Evolutionary conservation across 768 basidiomycete species (phyloP).

Genomic region (Punctularia strigosozonata): DNA sequence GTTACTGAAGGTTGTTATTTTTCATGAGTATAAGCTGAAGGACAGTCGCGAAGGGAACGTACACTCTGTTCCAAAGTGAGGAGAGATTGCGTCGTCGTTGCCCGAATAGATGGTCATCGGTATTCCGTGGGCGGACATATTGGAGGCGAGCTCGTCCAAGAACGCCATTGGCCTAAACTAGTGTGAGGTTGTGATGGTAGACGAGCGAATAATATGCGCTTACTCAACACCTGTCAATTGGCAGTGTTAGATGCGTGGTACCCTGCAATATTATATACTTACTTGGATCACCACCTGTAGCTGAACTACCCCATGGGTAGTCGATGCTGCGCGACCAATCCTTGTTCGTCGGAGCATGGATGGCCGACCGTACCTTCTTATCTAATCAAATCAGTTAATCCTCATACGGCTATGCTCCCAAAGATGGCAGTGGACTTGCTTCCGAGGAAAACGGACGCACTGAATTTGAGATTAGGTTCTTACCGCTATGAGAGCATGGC

Average conservation of each 20-base stretch:
- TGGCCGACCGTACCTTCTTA: slow-evolving; percentile 38
- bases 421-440: too few species aligned
- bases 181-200: neutral
- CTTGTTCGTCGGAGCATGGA: slow-evolving; percentile 58
- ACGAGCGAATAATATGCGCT: slow-evolving; percentile 6
- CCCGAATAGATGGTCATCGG: slow-evolving; percentile 52
- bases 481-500: too few species aligned
- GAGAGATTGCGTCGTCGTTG: slow-evolving; percentile 56
- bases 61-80: slow-evolving; percentile 58
- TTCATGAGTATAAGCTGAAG: slow-evolving; percentile 17
- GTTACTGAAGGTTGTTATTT: slow-evolving; percentile 1
- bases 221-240: slow-evolving; percentile 20
- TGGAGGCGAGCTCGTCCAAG: slow-evolving; percentile 53
- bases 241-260: neutral
- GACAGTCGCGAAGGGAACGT: slow-evolving; percentile 7
- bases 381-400: slow-evolving; percentile 22
- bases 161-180: slow-evolving; percentile 47
- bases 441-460: too few species aligned
- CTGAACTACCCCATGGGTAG: slow-evolving; percentile 24
- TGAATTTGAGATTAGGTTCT: too few species aligned
- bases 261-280: slow-evolving; percentile 6
- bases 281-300: slow-evolving; percentile 20
- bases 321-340: slow-evolving; percentile 24
- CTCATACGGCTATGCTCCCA: neutral
- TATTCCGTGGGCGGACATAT: slow-evolving; percentile 39